Percentiles rank a stretch among this genome's conserved stretches.
Evolutionary conservation across 2,329 filamentous ascomycete genomes (phyloP).

Genomic region (Colletotrichum tropicale): DNA sequence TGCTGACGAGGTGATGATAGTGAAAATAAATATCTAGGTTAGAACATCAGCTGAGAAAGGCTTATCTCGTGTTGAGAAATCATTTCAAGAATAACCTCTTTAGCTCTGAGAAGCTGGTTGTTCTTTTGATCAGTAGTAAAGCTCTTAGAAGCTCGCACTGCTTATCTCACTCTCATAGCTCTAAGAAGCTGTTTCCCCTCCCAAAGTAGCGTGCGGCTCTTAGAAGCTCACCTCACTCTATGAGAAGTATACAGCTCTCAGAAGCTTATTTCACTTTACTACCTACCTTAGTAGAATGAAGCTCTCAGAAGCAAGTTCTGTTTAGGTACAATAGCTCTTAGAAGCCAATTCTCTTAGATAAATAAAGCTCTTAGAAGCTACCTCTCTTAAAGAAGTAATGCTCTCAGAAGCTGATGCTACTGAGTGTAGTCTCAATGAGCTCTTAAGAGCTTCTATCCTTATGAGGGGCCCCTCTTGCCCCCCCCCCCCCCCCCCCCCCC

Average conservation of each 20-base stretch:
- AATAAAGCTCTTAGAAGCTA: background rate
- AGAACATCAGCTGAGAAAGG: background rate
- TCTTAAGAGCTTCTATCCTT: background rate
- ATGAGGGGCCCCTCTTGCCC: background rate
- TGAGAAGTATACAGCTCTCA: no score
- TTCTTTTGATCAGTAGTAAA: background rate
- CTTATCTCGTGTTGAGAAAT: background rate
- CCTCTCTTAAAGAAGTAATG: background rate
- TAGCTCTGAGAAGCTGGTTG: background rate
- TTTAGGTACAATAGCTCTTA: background rate
- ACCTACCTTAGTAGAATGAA: background rate
- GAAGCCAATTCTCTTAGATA: background rate
- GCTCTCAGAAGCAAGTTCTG: background rate
- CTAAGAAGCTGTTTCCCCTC: background rate
- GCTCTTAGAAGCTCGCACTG: background rate
- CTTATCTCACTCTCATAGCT: background rate
- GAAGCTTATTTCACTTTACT: no score
- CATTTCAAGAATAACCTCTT: background rate
- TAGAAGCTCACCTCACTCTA: background rate
- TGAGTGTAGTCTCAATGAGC: background rate
- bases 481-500: no score
- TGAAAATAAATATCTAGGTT: background rate
- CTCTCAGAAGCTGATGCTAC: background rate
- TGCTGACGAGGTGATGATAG: background rate
- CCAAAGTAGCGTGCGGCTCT: background rate